phyloP scores from a whole-genome alignment of 2,329 filamentous ascomycete species.

The Fusarium transvaalense region DNA sequence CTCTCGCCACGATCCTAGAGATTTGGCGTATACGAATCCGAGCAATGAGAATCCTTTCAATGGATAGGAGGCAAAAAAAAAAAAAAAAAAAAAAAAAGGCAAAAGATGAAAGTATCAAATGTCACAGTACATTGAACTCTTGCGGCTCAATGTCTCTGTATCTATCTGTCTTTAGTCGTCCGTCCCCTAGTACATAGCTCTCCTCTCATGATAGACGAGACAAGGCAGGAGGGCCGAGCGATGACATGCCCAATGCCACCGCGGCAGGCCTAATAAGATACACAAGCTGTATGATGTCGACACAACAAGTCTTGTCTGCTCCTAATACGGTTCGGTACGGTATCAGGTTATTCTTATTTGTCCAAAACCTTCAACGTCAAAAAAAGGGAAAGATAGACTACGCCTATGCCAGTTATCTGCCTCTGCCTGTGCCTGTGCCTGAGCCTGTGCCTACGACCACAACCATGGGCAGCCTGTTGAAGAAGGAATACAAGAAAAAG shows the following conservation, averaged over 20 bases:
- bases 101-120: not conserved
- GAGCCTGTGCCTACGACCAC: too few species aligned
- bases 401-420: not conserved
- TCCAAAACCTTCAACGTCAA: not conserved
- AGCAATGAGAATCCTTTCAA: slow-evolving; percentile 2
- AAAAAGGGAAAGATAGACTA: not conserved
- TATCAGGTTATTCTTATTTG: slow-evolving; percentile 4
- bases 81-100: too few species aligned
- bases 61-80: slow-evolving; percentile 12
- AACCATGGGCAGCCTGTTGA: not conserved
- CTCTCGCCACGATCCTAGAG: slow-evolving; percentile 23
- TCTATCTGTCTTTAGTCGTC: not conserved
- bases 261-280: not conserved
- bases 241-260: slow-evolving; percentile 12
- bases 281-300: not conserved
- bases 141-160: slow-evolving; percentile 26
- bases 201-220: slow-evolving; percentile 2
- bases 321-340: not conserved
- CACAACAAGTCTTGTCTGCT: too few species aligned
- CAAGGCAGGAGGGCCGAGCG: slow-evolving; percentile 20
- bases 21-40: slow-evolving; percentile 1
- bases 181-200: too few species aligned
- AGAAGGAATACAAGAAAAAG: not conserved
- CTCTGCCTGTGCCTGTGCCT: too few species aligned
- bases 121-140: slow-evolving; percentile 15